Evolutionary conservation across 164 flowering plant species (phyloP).

Genomic region (Berberis vulgaris): DNA sequence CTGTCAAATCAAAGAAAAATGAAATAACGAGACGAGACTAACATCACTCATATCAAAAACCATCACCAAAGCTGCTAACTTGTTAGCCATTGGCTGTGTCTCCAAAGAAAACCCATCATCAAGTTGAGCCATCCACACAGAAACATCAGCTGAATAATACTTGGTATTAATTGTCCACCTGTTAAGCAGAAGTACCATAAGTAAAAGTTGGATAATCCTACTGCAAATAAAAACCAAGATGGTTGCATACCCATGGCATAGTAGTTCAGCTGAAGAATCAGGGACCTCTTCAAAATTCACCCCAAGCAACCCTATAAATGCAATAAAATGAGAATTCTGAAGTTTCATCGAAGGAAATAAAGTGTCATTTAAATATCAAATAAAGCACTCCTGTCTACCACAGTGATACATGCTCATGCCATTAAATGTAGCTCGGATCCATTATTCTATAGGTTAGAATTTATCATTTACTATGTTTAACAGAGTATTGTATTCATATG

Average conservation of each 20-base stretch:
- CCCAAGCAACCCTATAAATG: slow-evolving; percentile 41
- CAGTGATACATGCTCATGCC: too few relatives aligned
- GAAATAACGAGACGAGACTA: slow-evolving; percentile 6
- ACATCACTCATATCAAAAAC: slow-evolving; percentile 84
- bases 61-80: slow-evolving; percentile 71
- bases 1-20: background rate
- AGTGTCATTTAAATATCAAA: too few relatives aligned
- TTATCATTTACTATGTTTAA: too few relatives aligned
- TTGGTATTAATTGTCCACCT: slow-evolving; percentile 90
- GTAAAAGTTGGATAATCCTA: background rate
- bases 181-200: background rate
- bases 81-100: slow-evolving; percentile 30
- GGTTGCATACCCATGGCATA: slow-evolving; percentile 39
- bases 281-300: slow-evolving; percentile 52
- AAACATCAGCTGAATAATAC: slow-evolving; percentile 85
- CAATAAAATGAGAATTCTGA: background rate
- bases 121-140: slow-evolving; percentile 74
- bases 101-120: slow-evolving; percentile 41
- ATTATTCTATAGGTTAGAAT: too few relatives aligned
- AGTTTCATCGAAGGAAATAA: too few relatives aligned
- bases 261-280: slow-evolving; percentile 39
- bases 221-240: background rate
- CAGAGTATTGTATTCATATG: too few relatives aligned
- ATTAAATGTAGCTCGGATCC: too few relatives aligned
- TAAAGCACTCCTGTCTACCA: too few relatives aligned